phyloP scores from a whole-genome alignment of 2,329 filamentous ascomycete genomes.

The Aspergillus pseudotamarii region DNA sequence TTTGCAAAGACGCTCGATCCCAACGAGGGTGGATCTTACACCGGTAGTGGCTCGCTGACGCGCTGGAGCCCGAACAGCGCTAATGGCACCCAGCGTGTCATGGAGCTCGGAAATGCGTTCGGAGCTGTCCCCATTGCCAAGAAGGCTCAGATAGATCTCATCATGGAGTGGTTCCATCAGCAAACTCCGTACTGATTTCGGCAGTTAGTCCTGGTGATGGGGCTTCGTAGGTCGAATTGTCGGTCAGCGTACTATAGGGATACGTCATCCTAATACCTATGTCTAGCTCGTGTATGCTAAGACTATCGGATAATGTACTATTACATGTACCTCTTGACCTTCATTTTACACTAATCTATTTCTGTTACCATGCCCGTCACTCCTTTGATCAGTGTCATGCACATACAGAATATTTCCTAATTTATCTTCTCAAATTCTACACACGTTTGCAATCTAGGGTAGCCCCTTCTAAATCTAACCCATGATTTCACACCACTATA shows the following conservation, averaged over 20 bases:
- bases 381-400: neutral
- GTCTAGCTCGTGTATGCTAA: neutral
- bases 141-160: slow-evolving; percentile 20
- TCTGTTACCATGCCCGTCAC: neutral
- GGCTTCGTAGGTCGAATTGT: no score
- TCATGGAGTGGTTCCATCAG: slow-evolving; percentile 28
- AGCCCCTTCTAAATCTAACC: no score
- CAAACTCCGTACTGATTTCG: slow-evolving; percentile 7
- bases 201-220: neutral
- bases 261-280: neutral
- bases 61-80: slow-evolving; percentile 24
- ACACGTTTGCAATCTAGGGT: no score
- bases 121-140: slow-evolving; percentile 24
- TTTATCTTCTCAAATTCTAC: no score
- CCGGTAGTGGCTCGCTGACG: slow-evolving; percentile 20
- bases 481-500: no score
- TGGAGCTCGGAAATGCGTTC: slow-evolving; percentile 27
- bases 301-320: neutral
- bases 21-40: slow-evolving; percentile 24
- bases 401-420: neutral
- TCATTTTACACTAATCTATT: neutral
- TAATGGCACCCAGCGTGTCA: slow-evolving; percentile 24
- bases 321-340: neutral
- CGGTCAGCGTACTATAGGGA: neutral
- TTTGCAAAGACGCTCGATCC: slow-evolving; percentile 36